A percentile compares a stretch with the other conserved stretches of the same genome.
phyloP scores from a whole-genome alignment of 2,329 filamentous ascomycete species.

The Elsinoe arachidis region DNA sequence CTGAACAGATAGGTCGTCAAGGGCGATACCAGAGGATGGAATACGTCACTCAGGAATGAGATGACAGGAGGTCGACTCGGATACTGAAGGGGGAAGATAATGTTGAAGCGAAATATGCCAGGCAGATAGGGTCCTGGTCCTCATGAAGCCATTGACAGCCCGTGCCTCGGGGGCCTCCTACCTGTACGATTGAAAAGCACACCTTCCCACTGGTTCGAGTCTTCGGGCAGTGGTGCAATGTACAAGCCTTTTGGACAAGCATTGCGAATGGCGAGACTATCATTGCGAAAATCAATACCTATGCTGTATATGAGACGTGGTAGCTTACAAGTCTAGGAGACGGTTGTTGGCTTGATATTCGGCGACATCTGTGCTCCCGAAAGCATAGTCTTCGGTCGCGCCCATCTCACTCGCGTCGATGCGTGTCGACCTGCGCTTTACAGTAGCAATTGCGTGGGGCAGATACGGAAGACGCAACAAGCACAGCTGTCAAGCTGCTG shows the following conservation, averaged over 20 bases:
- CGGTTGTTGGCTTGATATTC: constrained; percentile 15
- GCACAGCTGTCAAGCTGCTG: background rate
- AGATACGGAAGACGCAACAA: background rate
- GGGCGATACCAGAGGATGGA: constrained; percentile 86
- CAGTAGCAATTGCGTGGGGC: background rate
- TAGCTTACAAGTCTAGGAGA: constrained; percentile 15
- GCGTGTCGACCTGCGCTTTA: no score
- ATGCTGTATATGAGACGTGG: background rate
- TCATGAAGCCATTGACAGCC: background rate
- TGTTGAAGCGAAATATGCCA: constrained; percentile 79
- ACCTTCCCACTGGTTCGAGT: constrained; percentile 78
- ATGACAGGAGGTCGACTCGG: constrained; percentile 72
- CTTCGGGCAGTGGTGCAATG: constrained; percentile 71
- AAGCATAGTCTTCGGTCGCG: background rate
- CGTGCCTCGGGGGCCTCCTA: constrained; percentile 30
- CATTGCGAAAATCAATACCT: background rate
- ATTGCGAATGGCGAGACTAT: constrained; percentile 27
- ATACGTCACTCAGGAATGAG: constrained; percentile 85
- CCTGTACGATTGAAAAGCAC: constrained; percentile 86
- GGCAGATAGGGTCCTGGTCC: constrained; percentile 73
- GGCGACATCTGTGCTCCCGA: background rate
- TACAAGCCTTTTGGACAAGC: constrained; percentile 81
- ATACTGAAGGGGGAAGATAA: constrained; percentile 76
- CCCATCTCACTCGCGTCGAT: background rate
- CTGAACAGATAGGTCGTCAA: constrained; percentile 92